A percentile compares a stretch with the other conserved stretches of the same genome.
These are phyloP conservation scores for Angophora floribunda DNA, from an alignment of 345 rosid species.

Conservation along the genomic window DNA sequence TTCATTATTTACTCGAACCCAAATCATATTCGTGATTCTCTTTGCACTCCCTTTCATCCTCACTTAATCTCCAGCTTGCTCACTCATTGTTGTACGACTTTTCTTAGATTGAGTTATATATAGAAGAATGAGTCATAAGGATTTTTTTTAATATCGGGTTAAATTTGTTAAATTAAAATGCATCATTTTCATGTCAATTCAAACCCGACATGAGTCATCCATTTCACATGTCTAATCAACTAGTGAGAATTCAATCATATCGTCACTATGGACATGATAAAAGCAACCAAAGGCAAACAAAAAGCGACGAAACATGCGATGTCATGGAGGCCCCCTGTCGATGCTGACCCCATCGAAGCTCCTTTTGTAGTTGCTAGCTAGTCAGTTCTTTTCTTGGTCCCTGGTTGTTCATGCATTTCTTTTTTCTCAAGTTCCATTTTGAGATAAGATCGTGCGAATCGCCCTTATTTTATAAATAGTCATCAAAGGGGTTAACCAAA, in stretches of 20 bases:
- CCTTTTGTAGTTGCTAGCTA: neutral
- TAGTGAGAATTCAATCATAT: neutral
- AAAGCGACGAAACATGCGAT: neutral
- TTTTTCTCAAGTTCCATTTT: neutral
- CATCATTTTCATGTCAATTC: too few species aligned
- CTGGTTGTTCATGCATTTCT: neutral
- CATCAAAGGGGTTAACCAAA: neutral
- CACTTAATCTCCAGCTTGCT: too few species aligned
- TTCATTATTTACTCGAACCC: too few species aligned
- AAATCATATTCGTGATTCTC: too few species aligned
- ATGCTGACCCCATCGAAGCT: neutral
- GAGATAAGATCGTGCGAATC: neutral
- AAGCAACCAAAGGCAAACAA: neutral
- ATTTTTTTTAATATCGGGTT: accelerated
- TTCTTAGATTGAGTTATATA: too few species aligned
- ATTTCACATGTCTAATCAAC: neutral
- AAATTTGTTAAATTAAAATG: neutral
- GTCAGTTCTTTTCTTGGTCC: neutral
- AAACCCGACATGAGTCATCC: neutral
- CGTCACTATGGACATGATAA: neutral
- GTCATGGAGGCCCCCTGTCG: neutral
- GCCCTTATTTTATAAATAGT: neutral
- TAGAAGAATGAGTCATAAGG: too few species aligned
- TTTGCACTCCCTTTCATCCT: too few species aligned
- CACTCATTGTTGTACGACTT: too few species aligned